Percentiles rank a stretch among this genome's conserved stretches.
These are phyloP conservation scores for Penicillium manginii DNA, from an alignment of 495 filamentous ascomycete species.

Conservation along the genomic window DNA sequence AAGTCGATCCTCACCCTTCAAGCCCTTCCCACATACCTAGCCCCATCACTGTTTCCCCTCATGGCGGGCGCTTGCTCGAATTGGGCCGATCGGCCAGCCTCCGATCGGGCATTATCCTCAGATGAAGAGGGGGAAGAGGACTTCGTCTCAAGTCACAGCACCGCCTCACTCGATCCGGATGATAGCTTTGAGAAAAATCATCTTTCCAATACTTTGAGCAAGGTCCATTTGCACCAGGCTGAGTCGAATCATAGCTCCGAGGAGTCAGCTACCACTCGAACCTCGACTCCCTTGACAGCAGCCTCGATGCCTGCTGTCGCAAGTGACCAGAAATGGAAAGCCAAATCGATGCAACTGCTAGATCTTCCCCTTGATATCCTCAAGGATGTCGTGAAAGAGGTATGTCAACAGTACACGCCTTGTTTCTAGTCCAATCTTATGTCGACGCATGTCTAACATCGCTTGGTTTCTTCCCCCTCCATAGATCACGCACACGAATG, in stretches of 20 bases:
- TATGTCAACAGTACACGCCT: slow-evolving; percentile 33
- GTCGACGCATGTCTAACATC: not conserved
- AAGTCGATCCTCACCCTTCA: not conserved
- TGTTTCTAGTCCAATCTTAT: slow-evolving; percentile 14
- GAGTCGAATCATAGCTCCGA: slow-evolving; percentile 14
- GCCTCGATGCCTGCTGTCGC: slow-evolving; percentile 3
- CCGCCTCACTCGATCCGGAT: slow-evolving; percentile 29
- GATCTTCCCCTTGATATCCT: slow-evolving; percentile 88
- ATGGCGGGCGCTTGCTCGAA: slow-evolving; percentile 26
- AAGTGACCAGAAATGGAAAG: slow-evolving; percentile 1
- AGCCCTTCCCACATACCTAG: not conserved
- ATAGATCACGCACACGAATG: slow-evolving; percentile 83
- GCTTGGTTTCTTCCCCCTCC: not conserved
- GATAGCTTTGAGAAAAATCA: slow-evolving; percentile 1
- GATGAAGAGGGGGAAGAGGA: slow-evolving; percentile 47
- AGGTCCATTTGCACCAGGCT: slow-evolving; percentile 36
- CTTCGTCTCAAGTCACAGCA: slow-evolving; percentile 38
- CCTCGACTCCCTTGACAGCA: slow-evolving; percentile 12
- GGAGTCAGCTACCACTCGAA: slow-evolving; percentile 14
- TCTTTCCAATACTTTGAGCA: slow-evolving; percentile 27
- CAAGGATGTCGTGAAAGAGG: slow-evolving; percentile 88
- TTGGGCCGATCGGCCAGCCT: slow-evolving; percentile 28
- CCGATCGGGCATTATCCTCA: slow-evolving; percentile 34
- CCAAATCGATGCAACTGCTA: slow-evolving; percentile 60
- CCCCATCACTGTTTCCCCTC: not conserved